Evolutionary conservation across 805 yeast species (phyloP).

Genomic region (Nakazawaea holstii): DNA sequence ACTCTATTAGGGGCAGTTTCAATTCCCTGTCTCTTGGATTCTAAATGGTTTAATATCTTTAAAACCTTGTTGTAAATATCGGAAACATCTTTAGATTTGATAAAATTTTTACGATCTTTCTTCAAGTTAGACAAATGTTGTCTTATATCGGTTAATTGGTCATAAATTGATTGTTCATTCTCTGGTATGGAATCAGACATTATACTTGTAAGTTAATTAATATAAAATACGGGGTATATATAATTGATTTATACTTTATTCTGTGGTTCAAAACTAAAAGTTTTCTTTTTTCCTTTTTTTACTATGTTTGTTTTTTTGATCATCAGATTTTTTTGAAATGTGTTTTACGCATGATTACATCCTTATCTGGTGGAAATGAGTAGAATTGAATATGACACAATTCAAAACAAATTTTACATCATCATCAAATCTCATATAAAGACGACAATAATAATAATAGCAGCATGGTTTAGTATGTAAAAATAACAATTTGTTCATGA

Average conservation of each 20-base stretch:
- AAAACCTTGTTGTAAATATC: conserved; percentile 55
- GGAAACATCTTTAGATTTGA: conserved; percentile 66
- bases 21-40: conserved; percentile 39
- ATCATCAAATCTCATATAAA: no score
- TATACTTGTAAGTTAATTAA: not conserved
- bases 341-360: no score
- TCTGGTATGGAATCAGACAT: conserved; percentile 24
- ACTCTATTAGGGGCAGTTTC: conserved; percentile 46
- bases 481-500: no score
- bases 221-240: no score
- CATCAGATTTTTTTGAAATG: no score
- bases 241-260: not conserved
- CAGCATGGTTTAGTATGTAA: no score
- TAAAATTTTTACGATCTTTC: conserved; percentile 57
- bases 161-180: conserved; percentile 28
- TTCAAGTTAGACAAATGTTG: conserved; percentile 41
- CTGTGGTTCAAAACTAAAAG: not conserved
- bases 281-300: no score
- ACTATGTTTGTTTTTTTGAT: no score
- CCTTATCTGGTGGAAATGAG: no score
- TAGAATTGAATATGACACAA: no score
- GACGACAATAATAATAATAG: no score
- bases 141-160: conserved; percentile 37
- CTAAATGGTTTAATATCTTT: conserved; percentile 45
- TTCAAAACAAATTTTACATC: no score